Evolutionary conservation across 2,329 filamentous ascomycete genomes (phyloP).

Genomic region (Fusarium sp.): DNA sequence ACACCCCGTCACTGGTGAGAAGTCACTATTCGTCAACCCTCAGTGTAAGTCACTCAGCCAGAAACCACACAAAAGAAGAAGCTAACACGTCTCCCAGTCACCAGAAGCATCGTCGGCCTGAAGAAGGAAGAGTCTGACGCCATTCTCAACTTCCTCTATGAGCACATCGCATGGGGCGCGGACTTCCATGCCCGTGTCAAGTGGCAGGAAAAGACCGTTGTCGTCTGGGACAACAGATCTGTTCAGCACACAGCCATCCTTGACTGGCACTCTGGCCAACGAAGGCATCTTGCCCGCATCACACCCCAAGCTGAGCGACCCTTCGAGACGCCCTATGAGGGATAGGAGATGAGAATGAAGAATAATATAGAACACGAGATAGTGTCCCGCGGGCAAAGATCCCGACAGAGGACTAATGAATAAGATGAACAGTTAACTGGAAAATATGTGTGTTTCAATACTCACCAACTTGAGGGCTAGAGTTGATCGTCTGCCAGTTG

Average conservation of each 20-base stretch:
- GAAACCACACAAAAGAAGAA: fast-evolving
- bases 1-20: slow-evolving; percentile 85
- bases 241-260: slow-evolving; percentile 82
- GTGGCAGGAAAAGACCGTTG: slow-evolving; percentile 83
- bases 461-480: too few species aligned
- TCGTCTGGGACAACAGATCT: slow-evolving; percentile 88
- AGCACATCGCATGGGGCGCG: slow-evolving; percentile 64
- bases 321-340: slow-evolving; percentile 70
- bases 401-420: slow-evolving; percentile 13
- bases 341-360: slow-evolving; percentile 9
- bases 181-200: slow-evolving; percentile 78
- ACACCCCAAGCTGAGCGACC: slow-evolving; percentile 85
- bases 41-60: slow-evolving; percentile 70
- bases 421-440: not conserved
- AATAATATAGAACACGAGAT: not conserved
- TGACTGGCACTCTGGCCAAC: slow-evolving; percentile 83
- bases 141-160: slow-evolving; percentile 76
- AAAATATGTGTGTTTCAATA: too few species aligned
- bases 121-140: slow-evolving; percentile 89
- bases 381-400: slow-evolving; percentile 16
- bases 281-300: slow-evolving; percentile 82
- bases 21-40: slow-evolving; percentile 83
- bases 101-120: slow-evolving; percentile 80
- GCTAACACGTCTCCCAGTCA: slow-evolving; percentile 63
- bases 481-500: too few species aligned